Evolutionary conservation across 2,329 filamentous ascomycete genomes (phyloP), one percentile per base, ranked within the genome.

Genomic region (Elsinoe fawcettii): DNA sequence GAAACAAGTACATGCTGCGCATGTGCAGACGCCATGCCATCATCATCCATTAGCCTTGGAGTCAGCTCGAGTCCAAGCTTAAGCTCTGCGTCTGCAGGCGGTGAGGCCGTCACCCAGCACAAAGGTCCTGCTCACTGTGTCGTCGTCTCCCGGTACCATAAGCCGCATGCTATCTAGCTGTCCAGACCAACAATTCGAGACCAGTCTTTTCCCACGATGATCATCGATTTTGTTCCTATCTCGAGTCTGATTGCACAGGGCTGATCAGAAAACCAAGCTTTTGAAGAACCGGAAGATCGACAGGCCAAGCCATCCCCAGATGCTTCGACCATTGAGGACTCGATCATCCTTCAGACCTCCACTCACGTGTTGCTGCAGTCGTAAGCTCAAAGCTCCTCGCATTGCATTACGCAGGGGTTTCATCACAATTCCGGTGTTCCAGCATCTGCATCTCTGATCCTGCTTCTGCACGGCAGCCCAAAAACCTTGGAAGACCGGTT

Each of bases 181-280:
- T 9, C 5, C 27, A 30, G 9, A 30, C 27, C 27, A 30, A 30
- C 34, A 37, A 37, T 37, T 37, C 34, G 34, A 37, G 34, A 12
- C 34, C 34, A 37, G 34, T 37, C 34, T n/a, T 14, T 37, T 12
- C 34, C 30, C 34, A 37, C 34, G 9, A 23, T 46, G 41, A 46
- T 46, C 41, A 23, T 46, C 41, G 41, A 46, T 46, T 25, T 18
- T 46, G 41, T 46, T 46, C 41, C 41, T 46, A 20, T 6, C 11
- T n/a, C 34, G 14, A 34, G 30, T 18, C 20, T 53, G 49, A 53
- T 53, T 53, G 49, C 32, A 34, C 30, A 14, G 16, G 12, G 34
- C 34, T 22, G 32, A 53, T 53, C 49, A 30, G n/a, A 34, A 39
- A 53, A 53, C 14, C 49, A 53, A 53, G 49, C 49, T 53, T 53